Percentiles rank a stretch among this genome's conserved stretches.
phyloP scores from a whole-genome alignment of 768 basidiomycete genomes.

The Pholiota conissans region DNA sequence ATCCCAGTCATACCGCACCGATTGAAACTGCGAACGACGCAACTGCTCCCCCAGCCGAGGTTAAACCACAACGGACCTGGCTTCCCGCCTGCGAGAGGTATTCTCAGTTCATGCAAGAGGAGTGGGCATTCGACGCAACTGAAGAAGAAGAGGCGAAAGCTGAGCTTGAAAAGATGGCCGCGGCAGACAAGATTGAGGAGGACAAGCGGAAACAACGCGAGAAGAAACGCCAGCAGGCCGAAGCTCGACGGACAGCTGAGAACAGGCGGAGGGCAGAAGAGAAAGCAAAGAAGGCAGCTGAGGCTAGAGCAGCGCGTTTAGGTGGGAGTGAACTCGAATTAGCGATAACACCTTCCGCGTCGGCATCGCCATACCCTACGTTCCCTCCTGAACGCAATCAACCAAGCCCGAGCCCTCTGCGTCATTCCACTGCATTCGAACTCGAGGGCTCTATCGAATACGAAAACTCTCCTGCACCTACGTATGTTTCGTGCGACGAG shows the following conservation, averaged over 20 bases:
- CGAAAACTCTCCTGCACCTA: slow-evolving; percentile 49
- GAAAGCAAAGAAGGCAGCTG: slow-evolving; percentile 13
- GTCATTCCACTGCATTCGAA: slow-evolving; percentile 40
- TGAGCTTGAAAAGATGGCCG: slow-evolving; percentile 40
- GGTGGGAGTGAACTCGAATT: slow-evolving; percentile 7
- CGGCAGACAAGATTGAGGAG: slow-evolving; percentile 41
- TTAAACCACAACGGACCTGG: slow-evolving; percentile 52
- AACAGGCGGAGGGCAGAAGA: slow-evolving; percentile 19
- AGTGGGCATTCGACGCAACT: slow-evolving; percentile 70
- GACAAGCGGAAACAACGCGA: slow-evolving; percentile 50
- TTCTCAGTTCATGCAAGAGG: slow-evolving; percentile 80
- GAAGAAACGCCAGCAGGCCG: slow-evolving; percentile 51
- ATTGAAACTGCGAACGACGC: slow-evolving; percentile 6
- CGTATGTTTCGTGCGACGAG: slow-evolving; percentile 50
- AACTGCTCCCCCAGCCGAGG: slow-evolving; percentile 5
- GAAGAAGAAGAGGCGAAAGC: slow-evolving; percentile 71
- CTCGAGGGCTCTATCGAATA: slow-evolving; percentile 32
- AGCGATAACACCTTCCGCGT: slow-evolving; percentile 4
- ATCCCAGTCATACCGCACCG: slow-evolving; percentile 1
- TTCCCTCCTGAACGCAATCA: slow-evolving; percentile 6
- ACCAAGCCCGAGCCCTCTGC: slow-evolving; percentile 44
- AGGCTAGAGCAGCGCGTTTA: slow-evolving; percentile 18
- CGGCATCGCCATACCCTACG: background rate
- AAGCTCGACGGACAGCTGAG: slow-evolving; percentile 38
- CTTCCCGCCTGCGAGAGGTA: slow-evolving; percentile 85